Conservation (phyloP, 805 yeast species). For the Naumovozyma baii region DNA sequence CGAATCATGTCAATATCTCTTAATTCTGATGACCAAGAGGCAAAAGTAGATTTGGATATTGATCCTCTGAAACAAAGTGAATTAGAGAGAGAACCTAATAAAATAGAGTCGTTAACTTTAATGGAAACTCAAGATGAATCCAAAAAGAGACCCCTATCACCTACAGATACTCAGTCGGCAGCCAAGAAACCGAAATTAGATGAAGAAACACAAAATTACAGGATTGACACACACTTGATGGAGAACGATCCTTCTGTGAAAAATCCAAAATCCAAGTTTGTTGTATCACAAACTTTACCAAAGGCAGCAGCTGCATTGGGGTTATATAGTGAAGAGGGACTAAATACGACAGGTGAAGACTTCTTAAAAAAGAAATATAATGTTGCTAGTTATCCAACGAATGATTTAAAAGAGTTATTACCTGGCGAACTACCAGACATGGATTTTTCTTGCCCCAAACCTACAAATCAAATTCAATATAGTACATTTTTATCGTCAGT, state of each 20-base stretch:
- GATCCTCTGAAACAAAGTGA: neutral
- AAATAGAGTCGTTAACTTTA: neutral
- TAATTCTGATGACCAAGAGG: neutral
- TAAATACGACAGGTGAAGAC: conserved; percentile 62
- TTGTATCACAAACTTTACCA: conserved; percentile 58
- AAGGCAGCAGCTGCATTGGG: conserved; percentile 56
- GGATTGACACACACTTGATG: conserved; percentile 19
- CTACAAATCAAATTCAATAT: conserved; percentile 85
- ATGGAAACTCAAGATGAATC: conserved; percentile 9
- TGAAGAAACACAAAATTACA: conserved; percentile 5
- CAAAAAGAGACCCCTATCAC: neutral
- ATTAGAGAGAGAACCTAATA: neutral
- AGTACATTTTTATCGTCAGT: conserved; percentile 76
- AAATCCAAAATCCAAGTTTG: conserved; percentile 71
- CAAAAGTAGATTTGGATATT: neutral
- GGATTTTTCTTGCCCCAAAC: conserved; percentile 77
- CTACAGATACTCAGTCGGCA: neutral
- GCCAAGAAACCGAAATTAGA: conserved; percentile 12
- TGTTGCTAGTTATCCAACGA: conserved; percentile 82
- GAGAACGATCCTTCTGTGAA: conserved; percentile 51
- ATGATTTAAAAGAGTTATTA: conserved; percentile 59
- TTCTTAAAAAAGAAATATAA: conserved; percentile 68
- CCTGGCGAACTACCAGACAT: conserved; percentile 85
- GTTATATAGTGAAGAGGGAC: conserved; percentile 53
- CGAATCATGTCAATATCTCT: neutral